Base-by-base conservation (phyloP, 139 green algal genomes). In the Edaphochlamys debaryana region DNA sequence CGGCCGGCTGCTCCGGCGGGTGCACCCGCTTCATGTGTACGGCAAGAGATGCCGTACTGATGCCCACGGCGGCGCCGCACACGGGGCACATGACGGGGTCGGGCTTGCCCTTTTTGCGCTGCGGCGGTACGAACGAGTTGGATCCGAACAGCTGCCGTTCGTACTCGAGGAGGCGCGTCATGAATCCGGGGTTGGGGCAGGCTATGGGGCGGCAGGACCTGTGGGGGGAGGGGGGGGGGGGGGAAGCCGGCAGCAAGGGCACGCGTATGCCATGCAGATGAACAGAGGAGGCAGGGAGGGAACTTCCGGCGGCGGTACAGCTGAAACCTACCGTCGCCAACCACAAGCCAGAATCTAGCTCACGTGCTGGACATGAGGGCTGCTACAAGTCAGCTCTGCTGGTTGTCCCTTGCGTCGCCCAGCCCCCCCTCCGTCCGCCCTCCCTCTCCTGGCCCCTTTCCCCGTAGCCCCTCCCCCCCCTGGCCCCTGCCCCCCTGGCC, bases 111-210 rank as follows among this genome's bases (percentile, higher is more conserved):
- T 86, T 87, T 70, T 94, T 92, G 27, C 92, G 83, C 83, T 87
- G 81, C 74, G 70, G 42, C 27, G 77, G 64, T 69, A 89, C 86
- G 30, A 95, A 85, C 17, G 89, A 95, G 85, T 88, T 86, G 75
- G 38, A 76, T 41, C 92, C 90, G 67, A 91, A 86, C 63, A 98
- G 80, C 50, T 82, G 41, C 76, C 89, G 67, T 69, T 98, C 95
- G 69, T 96, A 86, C 62, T 62, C 69, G 48, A 92, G 64, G 64
- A 98, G 91, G 50, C 79, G 66, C 29, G 81, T 70, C 85, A 95
- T 91, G 80, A 98, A 98, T 58, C 94, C 94, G 17, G 93, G 86
- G 84, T 98, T 98, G 64, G 95, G 96, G 32, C 63, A 85, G 27
- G 93, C 94, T 60, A 89, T 67, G 13, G 94, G 94, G 0, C 93